Evolutionary conservation across 495 filamentous ascomycete genomes (phyloP).

Genomic region (Penicillium herquei): DNA sequence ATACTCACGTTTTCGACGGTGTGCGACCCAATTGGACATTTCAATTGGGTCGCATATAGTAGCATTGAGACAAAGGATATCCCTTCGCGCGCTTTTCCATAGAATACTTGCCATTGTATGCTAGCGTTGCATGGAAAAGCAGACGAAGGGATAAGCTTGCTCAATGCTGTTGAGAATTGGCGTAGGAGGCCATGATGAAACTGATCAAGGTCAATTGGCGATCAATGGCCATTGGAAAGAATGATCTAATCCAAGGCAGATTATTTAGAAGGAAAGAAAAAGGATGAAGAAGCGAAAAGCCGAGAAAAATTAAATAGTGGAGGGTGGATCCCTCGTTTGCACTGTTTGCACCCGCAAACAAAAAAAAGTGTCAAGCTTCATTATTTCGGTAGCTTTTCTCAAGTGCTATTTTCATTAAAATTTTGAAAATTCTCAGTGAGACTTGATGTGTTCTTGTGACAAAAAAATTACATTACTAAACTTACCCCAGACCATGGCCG

Average conservation of each 20-base stretch:
- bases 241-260: not conserved
- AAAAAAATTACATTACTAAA: not conserved
- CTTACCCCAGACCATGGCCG: conserved; percentile 27
- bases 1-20: not conserved
- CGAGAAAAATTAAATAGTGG: conserved; percentile 17
- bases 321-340: conserved; percentile 23
- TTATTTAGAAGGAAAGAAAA: not conserved
- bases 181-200: not conserved
- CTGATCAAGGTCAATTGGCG: not conserved
- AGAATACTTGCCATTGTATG: not conserved
- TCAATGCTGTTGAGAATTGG: not conserved
- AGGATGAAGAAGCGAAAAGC: conserved; percentile 5
- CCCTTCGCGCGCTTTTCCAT: not conserved
- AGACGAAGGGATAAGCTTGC: not conserved
- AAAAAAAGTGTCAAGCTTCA: conserved; percentile 20
- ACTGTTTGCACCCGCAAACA: conserved; percentile 31
- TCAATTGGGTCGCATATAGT: no score
- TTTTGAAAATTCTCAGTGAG: not conserved
- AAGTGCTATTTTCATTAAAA: not conserved
- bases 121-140: not conserved
- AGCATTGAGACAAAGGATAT: no score
- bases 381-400: not conserved
- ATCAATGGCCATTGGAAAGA: not conserved
- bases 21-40: not conserved
- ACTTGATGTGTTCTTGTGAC: not conserved